phyloP scores from a whole-genome alignment of 2,329 filamentous ascomycete species.

The Xylariaceae sp. region DNA sequence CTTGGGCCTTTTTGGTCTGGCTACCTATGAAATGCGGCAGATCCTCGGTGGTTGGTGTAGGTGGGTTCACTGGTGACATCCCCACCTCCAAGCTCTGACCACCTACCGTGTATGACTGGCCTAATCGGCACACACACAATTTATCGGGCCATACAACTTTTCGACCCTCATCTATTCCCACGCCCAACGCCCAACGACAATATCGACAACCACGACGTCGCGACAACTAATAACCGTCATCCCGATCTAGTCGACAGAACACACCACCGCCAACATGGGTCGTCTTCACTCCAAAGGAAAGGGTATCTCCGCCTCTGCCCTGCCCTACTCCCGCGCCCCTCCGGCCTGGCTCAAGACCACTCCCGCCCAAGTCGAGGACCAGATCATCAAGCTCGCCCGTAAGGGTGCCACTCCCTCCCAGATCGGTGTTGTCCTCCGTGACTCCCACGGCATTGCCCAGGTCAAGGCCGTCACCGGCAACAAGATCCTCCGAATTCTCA shows the following conservation, averaged over 20 bases:
- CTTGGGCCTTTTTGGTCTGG: too few relatives aligned
- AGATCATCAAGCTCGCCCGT: slow-evolving; percentile 98
- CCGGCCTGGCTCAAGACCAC: slow-evolving; percentile 99
- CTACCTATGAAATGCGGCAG: too few relatives aligned
- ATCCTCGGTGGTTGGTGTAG: background rate
- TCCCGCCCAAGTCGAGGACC: slow-evolving; percentile 95
- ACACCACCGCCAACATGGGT: slow-evolving; percentile 69
- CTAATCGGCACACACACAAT: slow-evolving; percentile 19
- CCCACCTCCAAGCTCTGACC: too few relatives aligned
- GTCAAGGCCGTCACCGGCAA: slow-evolving; percentile 98
- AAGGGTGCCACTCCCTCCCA: slow-evolving; percentile 75
- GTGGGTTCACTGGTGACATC: background rate
- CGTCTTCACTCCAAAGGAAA: slow-evolving; percentile 99
- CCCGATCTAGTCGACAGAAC: slow-evolving; percentile 19
- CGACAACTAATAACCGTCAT: slow-evolving; percentile 5
- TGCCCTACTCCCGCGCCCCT: slow-evolving; percentile 92
- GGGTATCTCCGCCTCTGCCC: slow-evolving; percentile 92
- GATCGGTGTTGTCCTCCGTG: slow-evolving; percentile 87
- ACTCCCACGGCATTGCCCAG: slow-evolving; percentile 96
- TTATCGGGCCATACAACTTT: slow-evolving; percentile 18
- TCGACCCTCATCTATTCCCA: slow-evolving; percentile 11
- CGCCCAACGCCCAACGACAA: slow-evolving; percentile 17
- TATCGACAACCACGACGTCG: slow-evolving; percentile 22
- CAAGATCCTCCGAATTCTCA: slow-evolving; percentile 99
- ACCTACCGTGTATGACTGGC: too few relatives aligned